Evolutionary conservation across 805 yeast genomes (phyloP).

Genomic region (Starmerella floricola): DNA sequence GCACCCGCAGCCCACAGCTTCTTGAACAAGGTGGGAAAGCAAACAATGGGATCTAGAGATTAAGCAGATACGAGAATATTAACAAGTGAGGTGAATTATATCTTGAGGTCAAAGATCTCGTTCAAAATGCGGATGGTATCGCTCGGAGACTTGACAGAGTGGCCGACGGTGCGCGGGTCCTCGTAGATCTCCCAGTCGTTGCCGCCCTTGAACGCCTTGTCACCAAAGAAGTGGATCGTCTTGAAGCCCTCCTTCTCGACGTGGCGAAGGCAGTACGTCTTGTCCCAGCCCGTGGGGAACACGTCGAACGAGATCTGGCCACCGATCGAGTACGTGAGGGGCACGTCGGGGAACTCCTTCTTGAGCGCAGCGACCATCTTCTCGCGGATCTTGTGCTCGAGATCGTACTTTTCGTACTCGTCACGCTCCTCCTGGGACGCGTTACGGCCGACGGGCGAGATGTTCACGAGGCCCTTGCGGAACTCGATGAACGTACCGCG

Average conservation of each 20-base stretch:
- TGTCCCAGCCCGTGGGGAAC: conserved; percentile 99
- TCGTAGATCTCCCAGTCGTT: conserved; percentile 94
- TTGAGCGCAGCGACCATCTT: conserved; percentile 74
- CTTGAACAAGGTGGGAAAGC: too few species aligned
- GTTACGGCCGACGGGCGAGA: conserved; percentile 97
- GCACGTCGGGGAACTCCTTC: conserved; percentile 68
- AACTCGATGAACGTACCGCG: conserved; percentile 98
- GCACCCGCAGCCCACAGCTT: too few species aligned
- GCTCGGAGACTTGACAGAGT: conserved; percentile 76
- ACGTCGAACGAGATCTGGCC: conserved; percentile 99
- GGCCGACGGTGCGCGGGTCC: conserved; percentile 91
- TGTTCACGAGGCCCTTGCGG: conserved; percentile 98
- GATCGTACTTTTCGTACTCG: conserved; percentile 80
- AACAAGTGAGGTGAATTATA: too few species aligned
- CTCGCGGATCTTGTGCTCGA: conserved; percentile 67
- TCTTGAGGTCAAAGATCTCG: conserved; percentile 47
- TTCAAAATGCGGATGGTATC: conserved; percentile 80
- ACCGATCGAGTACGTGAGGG: conserved; percentile 93
- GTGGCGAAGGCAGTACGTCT: conserved; percentile 93
- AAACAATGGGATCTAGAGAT: too few species aligned
- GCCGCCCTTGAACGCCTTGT: conserved; percentile 92
- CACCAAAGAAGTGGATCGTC: conserved; percentile 95
- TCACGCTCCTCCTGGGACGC: conserved; percentile 89
- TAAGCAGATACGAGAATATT: too few species aligned
- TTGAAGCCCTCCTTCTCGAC: conserved; percentile 74